phyloP scores from a whole-genome alignment of 1,139 yeast species.

The Zygosaccharomyces pseudobailii region DNA sequence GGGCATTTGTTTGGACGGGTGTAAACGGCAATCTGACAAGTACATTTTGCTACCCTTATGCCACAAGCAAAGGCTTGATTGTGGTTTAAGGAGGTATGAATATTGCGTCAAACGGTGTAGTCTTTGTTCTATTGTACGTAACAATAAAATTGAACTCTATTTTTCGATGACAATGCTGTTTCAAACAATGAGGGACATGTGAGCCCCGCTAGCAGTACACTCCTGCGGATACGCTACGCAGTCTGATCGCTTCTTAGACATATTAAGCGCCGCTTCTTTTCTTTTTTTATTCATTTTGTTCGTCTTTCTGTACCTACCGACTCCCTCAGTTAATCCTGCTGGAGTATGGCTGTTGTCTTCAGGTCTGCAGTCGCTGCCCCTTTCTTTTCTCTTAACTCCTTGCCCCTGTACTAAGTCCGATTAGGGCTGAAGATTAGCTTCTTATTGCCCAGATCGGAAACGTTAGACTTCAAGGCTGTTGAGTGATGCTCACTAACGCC shows the following conservation, averaged over 20 bases:
- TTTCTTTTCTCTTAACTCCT: background rate
- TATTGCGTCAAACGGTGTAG: background rate
- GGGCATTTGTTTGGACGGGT: constrained; percentile 89
- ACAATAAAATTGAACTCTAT: too few relatives aligned
- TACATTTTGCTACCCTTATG: constrained; percentile 35
- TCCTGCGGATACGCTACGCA: too few relatives aligned
- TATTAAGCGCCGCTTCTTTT: too few relatives aligned
- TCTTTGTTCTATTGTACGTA: too few relatives aligned
- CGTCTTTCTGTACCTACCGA: too few relatives aligned
- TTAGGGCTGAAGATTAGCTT: background rate
- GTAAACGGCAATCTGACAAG: constrained; percentile 99
- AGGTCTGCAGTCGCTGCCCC: background rate
- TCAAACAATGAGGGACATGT: too few relatives aligned
- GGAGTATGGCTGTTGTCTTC: too few relatives aligned
- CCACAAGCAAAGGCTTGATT: constrained; percentile 23
- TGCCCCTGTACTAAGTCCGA: background rate
- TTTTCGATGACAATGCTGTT: too few relatives aligned
- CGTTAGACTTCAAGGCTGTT: background rate
- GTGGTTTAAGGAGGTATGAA: constrained; percentile 11
- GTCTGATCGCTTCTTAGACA: too few relatives aligned
- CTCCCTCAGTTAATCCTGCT: too few relatives aligned
- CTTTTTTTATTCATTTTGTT: too few relatives aligned
- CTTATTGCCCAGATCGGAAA: background rate
- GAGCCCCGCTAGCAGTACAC: too few relatives aligned
- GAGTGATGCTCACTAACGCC: background rate